Percentiles rank a stretch among this genome's conserved stretches.
phyloP scores from a whole-genome alignment of 1,284 basidiomycete species.

The Rhizopogon parksii region DNA sequence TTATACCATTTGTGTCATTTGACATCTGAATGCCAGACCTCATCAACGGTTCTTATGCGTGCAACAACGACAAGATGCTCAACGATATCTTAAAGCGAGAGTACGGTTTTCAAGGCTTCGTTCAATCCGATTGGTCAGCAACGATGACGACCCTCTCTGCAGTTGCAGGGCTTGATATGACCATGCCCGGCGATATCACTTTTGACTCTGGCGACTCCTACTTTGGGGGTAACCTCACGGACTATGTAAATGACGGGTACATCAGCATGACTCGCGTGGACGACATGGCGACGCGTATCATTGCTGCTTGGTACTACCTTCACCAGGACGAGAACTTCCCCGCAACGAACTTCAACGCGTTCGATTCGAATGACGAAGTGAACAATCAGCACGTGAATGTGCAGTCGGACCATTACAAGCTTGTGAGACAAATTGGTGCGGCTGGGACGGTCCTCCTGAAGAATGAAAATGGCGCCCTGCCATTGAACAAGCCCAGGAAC shows the following conservation, averaged over 20 bases:
- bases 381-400: slow-evolving; percentile 70
- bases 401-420: slow-evolving; percentile 62
- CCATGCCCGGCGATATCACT: slow-evolving; percentile 67
- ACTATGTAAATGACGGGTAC: slow-evolving; percentile 61
- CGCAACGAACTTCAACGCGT: slow-evolving; percentile 53
- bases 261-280: slow-evolving; percentile 60
- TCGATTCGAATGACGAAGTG: slow-evolving; percentile 41
- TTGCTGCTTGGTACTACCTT: slow-evolving; percentile 55
- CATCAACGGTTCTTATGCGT: slow-evolving; percentile 40
- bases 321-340: slow-evolving; percentile 64
- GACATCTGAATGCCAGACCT: neutral
- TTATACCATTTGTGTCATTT: slow-evolving; percentile 23
- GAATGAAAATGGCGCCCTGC: slow-evolving; percentile 63
- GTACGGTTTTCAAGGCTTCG: slow-evolving; percentile 41
- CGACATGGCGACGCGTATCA: slow-evolving; percentile 62
- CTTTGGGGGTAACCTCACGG: slow-evolving; percentile 59
- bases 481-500: slow-evolving; percentile 52
- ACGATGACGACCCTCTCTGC: slow-evolving; percentile 50
- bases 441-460: slow-evolving; percentile 79
- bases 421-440: slow-evolving; percentile 70
- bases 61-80: slow-evolving; percentile 41
- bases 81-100: slow-evolving; percentile 50
- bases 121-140: slow-evolving; percentile 58
- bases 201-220: slow-evolving; percentile 46
- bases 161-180: slow-evolving; percentile 67